phyloP scores from a whole-genome alignment of 495 filamentous ascomycete species.

The Aspergillus heteromorphus region DNA sequence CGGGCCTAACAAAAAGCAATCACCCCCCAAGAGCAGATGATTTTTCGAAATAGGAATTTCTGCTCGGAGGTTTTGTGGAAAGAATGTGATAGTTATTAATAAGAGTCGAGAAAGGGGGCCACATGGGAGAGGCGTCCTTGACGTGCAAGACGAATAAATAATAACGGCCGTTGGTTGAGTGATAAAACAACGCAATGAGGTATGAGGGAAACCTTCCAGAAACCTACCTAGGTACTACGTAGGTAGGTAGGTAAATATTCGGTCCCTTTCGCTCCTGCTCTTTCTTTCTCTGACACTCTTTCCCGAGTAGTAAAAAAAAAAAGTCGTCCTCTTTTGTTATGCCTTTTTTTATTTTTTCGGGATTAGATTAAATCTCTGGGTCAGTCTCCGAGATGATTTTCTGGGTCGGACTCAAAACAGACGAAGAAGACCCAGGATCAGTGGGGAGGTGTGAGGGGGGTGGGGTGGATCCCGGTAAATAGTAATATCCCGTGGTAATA shows the following conservation, averaged over 20 bases:
- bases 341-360: constrained; percentile 6
- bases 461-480: constrained; percentile 6
- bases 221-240: too few species aligned
- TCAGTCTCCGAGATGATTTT: constrained; percentile 6
- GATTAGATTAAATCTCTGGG: constrained; percentile 7
- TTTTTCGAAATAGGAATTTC: background rate
- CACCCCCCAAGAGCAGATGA: background rate
- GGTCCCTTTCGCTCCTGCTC: constrained; percentile 3
- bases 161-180: constrained; percentile 4
- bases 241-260: too few species aligned
- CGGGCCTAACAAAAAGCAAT: too few species aligned
- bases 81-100: constrained; percentile 19
- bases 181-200: constrained; percentile 3
- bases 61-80: constrained; percentile 21
- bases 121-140: constrained; percentile 14
- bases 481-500: constrained; percentile 12
- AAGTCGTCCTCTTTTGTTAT: constrained; percentile 2
- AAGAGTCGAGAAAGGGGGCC: constrained; percentile 21
- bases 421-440: constrained; percentile 12
- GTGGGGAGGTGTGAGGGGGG: constrained; percentile 15
- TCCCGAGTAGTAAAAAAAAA: background rate
- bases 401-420: constrained; percentile 14
- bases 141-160: constrained; percentile 18
- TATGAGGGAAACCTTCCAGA: constrained; percentile 8
- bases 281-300: background rate